Evolutionary conservation across 108 stramenopile species (phyloP).

Genomic region (Schizochytrium sp.): DNA sequence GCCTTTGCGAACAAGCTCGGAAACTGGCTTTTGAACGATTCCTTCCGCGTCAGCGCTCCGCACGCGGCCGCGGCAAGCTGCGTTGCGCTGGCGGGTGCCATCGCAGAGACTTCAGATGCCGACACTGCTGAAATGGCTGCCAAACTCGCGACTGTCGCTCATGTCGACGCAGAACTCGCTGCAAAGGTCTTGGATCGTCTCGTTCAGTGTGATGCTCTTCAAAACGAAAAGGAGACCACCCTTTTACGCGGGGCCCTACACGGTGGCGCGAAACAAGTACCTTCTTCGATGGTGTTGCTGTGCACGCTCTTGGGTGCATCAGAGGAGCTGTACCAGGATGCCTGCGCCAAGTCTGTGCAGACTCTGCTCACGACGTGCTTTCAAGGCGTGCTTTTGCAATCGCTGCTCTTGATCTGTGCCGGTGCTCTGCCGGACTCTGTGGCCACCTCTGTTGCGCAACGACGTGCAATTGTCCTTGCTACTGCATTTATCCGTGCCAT

Average conservation of each 20-base stretch:
- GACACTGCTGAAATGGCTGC: not conserved
- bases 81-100: not conserved
- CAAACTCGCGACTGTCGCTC: not conserved
- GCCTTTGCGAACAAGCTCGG: not conserved
- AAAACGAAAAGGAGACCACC: not conserved
- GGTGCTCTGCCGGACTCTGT: not conserved
- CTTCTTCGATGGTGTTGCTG: not conserved
- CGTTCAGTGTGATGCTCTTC: not conserved
- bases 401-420: not conserved
- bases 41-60: not conserved
- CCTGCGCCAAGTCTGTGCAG: not conserved
- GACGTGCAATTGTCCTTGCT: not conserved
- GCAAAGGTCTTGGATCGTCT: not conserved
- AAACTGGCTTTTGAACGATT: not conserved
- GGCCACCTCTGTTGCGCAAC: not conserved
- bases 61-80: not conserved
- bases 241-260: not conserved
- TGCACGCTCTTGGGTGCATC: not conserved
- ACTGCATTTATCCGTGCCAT: not conserved
- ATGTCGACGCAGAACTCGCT: not conserved
- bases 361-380: not conserved
- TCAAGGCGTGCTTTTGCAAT: not conserved
- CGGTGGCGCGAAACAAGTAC: not conserved
- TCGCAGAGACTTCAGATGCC: not conserved
- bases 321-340: not conserved